Evolutionary conservation across 352 stramenopile genomes (phyloP), one percentile per base, ranked within the genome.

Genomic region (Elongisporangium senticosum): DNA sequence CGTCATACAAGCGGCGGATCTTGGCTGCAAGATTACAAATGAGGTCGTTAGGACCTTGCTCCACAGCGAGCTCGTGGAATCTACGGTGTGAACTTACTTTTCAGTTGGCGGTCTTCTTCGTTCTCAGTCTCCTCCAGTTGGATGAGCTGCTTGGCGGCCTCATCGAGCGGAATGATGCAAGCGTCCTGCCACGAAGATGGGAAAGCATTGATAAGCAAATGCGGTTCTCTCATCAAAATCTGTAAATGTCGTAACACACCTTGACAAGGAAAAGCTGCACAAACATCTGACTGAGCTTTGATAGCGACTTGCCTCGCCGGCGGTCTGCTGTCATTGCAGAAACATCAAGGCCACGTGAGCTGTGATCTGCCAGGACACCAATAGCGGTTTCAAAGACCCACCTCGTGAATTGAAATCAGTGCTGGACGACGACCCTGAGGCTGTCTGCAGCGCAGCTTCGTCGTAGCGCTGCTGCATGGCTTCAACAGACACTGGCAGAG

Each of bases 1-100:
- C 97, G 59, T 99, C 96, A 61, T 99, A 99, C 23, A 99, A 83
- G 22, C 96, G 83, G 17, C 96, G 89, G 61, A 98, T 97, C 63
- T 98, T 98, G 51, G 95, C 86, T 95, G 66, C 22, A n/a, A 15
- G n/a, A 50, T 14, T 24, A 24, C 48, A 48, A 50, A 20, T 23
- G 19, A 53, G 49, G 37, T 7, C 20, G 26, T 24, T 6, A 59
- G 13, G 8, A 58, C 7, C 28, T 58, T 8, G n/a, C 19, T 49
- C 20, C 20, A 19, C 20, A 51, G 23, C 40, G 43, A 20, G 6
- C 20, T 19, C 26, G 21, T 49, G 10, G 5, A 49, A 21, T 22
- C 1, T 21, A 39, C 10, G 40, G 8, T 53, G 5, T 10, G 47
- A 57, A 65, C 74, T 33, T 74, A 95, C 86, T 95, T 63, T 95